Evolutionary conservation across 345 rosid species (phyloP).

Genomic region (Crucihimalaya himalaica): DNA sequence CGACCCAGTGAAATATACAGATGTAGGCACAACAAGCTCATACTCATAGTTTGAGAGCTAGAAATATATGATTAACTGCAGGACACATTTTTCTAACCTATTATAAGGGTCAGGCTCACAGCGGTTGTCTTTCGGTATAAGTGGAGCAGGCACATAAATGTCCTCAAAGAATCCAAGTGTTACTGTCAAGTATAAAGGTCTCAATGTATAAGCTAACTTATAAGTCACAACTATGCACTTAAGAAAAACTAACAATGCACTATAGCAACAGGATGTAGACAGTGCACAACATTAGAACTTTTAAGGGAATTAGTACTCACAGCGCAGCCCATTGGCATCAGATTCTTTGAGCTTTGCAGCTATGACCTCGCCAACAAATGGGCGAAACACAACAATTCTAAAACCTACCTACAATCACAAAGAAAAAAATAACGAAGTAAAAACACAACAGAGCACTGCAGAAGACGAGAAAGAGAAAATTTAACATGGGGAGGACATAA

Average conservation of each 20-base stretch:
- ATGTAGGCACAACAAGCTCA: not conserved
- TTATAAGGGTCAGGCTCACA: constrained; percentile 55
- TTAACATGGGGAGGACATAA: not conserved
- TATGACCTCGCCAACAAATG: constrained; percentile 84
- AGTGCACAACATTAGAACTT: not conserved
- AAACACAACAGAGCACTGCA: not conserved
- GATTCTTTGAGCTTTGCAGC: constrained; percentile 76
- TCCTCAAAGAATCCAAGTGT: constrained; percentile 95
- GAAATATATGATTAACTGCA: not conserved
- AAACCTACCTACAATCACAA: constrained; percentile 57
- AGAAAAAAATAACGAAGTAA: not conserved
- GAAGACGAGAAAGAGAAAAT: not conserved
- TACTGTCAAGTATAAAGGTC: constrained; percentile 50
- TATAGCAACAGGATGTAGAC: not conserved
- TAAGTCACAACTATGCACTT: not conserved
- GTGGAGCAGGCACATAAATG: constrained; percentile 62
- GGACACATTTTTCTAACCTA: constrained; percentile 42
- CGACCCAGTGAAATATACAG: constrained; percentile 4
- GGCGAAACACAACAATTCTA: constrained; percentile 81
- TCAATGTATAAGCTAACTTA: constrained; percentile 6
- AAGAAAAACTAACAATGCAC: not conserved
- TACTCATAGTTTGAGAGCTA: not conserved
- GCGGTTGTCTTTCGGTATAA: constrained; percentile 53
- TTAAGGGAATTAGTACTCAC: constrained; percentile 50
- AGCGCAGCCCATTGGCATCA: constrained; percentile 63